These are phyloP conservation scores for Cryptosporidium xiaoi DNA, from an alignment of 169 alveolate species.

Conservation along the genomic window DNA sequence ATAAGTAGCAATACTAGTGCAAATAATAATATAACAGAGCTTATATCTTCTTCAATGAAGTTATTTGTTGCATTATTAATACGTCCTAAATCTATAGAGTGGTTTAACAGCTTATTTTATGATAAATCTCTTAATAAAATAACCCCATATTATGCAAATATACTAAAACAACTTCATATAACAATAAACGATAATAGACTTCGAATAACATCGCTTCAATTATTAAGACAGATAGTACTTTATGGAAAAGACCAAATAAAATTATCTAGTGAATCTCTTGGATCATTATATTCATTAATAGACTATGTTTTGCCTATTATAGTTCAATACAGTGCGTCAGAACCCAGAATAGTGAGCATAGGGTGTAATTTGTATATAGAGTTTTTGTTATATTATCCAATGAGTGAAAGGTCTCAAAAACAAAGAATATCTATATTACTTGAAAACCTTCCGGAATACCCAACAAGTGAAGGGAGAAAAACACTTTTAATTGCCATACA, in stretches of 20 bases:
- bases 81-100: slow-evolving; percentile 39
- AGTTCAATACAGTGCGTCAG: slow-evolving; percentile 48
- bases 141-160: slow-evolving; percentile 21
- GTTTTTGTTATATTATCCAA: slow-evolving; percentile 51
- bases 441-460: slow-evolving; percentile 50
- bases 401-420: slow-evolving; percentile 43
- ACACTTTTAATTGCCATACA: slow-evolving; percentile 35
- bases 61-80: slow-evolving; percentile 37
- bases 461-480: slow-evolving; percentile 66
- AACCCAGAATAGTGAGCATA: slow-evolving; percentile 56
- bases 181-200: slow-evolving; percentile 53
- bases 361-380: slow-evolving; percentile 51
- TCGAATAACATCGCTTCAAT: slow-evolving; percentile 48
- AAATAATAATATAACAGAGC: slow-evolving; percentile 26
- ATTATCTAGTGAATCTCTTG: slow-evolving; percentile 56
- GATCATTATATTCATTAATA: slow-evolving; percentile 49
- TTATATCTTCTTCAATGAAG: slow-evolving; percentile 52
- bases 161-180: slow-evolving; percentile 46
- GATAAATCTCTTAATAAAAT: background rate
- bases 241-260: slow-evolving; percentile 52
- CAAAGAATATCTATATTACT: slow-evolving; percentile 51
- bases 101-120: slow-evolving; percentile 54
- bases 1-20: background rate
- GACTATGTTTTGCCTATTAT: slow-evolving; percentile 40
- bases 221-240: slow-evolving; percentile 35